Conservation (phyloP, 2,329 filamentous ascomycete species). For the Lasiodiplodia gonubiensis region DNA sequence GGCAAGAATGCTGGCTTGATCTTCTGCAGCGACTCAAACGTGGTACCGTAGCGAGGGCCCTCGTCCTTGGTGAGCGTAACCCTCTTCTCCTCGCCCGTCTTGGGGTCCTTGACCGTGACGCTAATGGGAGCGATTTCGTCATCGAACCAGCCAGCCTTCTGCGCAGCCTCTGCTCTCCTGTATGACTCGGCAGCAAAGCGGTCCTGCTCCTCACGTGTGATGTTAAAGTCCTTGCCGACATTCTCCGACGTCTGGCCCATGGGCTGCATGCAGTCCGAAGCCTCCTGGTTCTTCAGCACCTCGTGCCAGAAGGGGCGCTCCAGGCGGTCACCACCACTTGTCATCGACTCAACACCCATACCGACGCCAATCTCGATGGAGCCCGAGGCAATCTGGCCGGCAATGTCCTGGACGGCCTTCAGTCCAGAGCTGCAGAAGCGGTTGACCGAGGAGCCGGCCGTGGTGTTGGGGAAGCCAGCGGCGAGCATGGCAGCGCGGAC, state of each 20-base stretch:
- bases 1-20: slow-evolving; percentile 89
- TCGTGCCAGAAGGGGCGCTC: slow-evolving; percentile 77
- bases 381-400: slow-evolving; percentile 79
- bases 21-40: slow-evolving; percentile 79
- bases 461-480: slow-evolving; percentile 91
- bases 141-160: slow-evolving; percentile 88
- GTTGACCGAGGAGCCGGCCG: slow-evolving; percentile 81
- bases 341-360: slow-evolving; percentile 89
- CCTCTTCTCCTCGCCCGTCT: slow-evolving; percentile 77
- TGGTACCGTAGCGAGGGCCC: slow-evolving; percentile 89
- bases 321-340: slow-evolving; percentile 70
- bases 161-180: slow-evolving; percentile 82
- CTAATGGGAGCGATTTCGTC: slow-evolving; percentile 93
- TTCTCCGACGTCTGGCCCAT: slow-evolving; percentile 99
- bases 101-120: slow-evolving; percentile 80
- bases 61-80: slow-evolving; percentile 86
- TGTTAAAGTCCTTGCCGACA: slow-evolving; percentile 86
- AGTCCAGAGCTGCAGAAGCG: slow-evolving; percentile 97
- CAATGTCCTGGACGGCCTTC: slow-evolving; percentile 93
- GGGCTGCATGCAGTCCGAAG: slow-evolving; percentile 84
- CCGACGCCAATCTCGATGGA: slow-evolving; percentile 88
- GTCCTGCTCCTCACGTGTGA: slow-evolving; percentile 82
- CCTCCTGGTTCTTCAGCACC: slow-evolving; percentile 76
- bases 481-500: slow-evolving; percentile 85
- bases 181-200: slow-evolving; percentile 86